Evolutionary conservation across 148 eudicot genomes (phyloP).

Genomic region (Silene conica): DNA sequence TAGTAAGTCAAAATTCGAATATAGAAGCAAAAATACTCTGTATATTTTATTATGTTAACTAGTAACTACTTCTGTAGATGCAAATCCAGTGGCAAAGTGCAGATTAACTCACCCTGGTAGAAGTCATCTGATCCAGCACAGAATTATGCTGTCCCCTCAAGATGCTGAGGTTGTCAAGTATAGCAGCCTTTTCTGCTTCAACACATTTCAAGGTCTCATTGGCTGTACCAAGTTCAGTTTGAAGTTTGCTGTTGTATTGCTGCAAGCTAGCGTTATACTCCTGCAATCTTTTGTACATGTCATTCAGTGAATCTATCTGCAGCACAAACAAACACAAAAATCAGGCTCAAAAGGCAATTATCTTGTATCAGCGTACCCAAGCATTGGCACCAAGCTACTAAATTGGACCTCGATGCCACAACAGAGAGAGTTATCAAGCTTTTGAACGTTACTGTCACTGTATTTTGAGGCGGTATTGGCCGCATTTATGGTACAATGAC

Average conservation of each 20-base stretch:
- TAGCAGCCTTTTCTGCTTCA: slow-evolving; percentile 77
- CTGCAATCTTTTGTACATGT: slow-evolving; percentile 84
- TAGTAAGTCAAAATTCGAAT: neutral
- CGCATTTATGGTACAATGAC: neutral
- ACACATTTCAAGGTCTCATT: slow-evolving; percentile 80
- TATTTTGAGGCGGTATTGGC: neutral
- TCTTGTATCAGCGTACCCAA: neutral
- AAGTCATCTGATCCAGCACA: slow-evolving; percentile 73
- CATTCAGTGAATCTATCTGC: slow-evolving; percentile 81
- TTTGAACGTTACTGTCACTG: neutral
- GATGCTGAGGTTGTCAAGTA: slow-evolving; percentile 71
- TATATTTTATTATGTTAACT: neutral
- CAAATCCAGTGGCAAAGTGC: neutral
- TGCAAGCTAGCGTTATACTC: slow-evolving; percentile 93
- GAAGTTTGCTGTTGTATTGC: slow-evolving; percentile 91
- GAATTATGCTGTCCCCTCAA: slow-evolving; percentile 68
- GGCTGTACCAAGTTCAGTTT: slow-evolving; percentile 72
- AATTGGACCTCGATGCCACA: neutral
- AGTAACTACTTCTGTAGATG: neutral
- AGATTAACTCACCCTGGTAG: slow-evolving; percentile 48
- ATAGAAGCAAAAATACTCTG: neutral
- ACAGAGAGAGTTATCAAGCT: neutral
- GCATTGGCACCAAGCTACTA: neutral
- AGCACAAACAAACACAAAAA: slow-evolving; percentile 18
- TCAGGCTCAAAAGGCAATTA: slow-evolving; percentile 8